phyloP scores from a whole-genome alignment of 2,329 filamentous ascomycete species.

The Zasmidium citrigriseum region DNA sequence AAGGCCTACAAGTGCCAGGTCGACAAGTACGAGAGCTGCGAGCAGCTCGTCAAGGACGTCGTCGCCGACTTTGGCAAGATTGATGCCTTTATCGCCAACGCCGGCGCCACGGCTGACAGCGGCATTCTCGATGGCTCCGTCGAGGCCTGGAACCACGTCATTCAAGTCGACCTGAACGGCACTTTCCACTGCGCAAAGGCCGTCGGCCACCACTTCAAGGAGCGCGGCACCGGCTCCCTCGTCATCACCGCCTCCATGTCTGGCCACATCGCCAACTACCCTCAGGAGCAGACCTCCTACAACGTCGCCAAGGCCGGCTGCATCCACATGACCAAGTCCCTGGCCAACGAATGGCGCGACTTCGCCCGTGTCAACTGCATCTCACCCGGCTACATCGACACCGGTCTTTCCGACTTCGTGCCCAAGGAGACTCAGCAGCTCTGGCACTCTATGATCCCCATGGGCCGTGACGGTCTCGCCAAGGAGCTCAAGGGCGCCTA shows the following conservation, averaged over 20 bases:
- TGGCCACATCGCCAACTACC: conserved; percentile 81
- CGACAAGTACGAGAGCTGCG: conserved; percentile 57
- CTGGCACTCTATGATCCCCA: conserved; percentile 62
- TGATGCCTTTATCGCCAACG: conserved; percentile 69
- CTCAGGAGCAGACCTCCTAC: conserved; percentile 68
- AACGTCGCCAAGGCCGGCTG: conserved; percentile 68
- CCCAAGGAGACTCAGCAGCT: conserved; percentile 58
- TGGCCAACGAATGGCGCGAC: conserved; percentile 70
- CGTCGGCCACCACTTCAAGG: conserved; percentile 76
- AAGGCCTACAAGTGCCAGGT: conserved; percentile 69
- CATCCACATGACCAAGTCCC: conserved; percentile 57
- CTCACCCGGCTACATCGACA: conserved; percentile 69
- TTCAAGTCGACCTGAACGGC: conserved; percentile 85
- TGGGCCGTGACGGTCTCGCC: conserved; percentile 62
- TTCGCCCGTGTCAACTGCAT: conserved; percentile 70
- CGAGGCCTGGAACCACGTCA: conserved; percentile 73
- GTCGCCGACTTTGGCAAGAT: conserved; percentile 70
- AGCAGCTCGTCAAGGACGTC: conserved; percentile 60
- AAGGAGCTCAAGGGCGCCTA: conserved; percentile 49
- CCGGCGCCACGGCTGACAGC: conserved; percentile 68
- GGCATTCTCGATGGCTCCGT: conserved; percentile 70
- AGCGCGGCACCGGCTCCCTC: conserved; percentile 64
- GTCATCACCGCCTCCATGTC: conserved; percentile 75
- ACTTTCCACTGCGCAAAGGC: conserved; percentile 84
- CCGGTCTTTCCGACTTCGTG: conserved; percentile 66